Conservation (phyloP, 2,329 filamentous ascomycete species). For the Ophiostoma piceae region DNA sequence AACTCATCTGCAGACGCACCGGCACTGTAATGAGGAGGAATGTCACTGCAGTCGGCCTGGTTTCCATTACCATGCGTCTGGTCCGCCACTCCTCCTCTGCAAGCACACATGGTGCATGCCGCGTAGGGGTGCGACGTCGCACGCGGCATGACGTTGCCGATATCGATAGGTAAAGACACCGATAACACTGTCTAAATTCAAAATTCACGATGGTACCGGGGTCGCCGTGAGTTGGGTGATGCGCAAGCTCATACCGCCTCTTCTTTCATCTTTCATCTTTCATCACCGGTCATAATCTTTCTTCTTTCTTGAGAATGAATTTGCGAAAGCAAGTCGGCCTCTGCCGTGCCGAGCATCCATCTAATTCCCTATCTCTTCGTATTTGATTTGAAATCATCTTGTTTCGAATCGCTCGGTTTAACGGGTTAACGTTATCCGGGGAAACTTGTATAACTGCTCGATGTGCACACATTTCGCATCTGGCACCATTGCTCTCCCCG, state of each 20-base stretch:
- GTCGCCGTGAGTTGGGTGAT: not conserved
- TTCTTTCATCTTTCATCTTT: not conserved
- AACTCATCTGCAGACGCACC: not conserved
- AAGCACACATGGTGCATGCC: not conserved
- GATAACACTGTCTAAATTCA: not conserved
- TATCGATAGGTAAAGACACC: not conserved
- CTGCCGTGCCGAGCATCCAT: not conserved
- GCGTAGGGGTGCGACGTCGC: not conserved
- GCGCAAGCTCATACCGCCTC: not conserved
- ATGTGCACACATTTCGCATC: not conserved
- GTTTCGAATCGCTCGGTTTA: not conserved
- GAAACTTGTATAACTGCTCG: slow-evolving; percentile 14
- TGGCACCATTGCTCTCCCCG: not conserved
- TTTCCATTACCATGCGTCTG: slow-evolving; percentile 7
- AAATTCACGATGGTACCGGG: not conserved
- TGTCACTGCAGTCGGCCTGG: slow-evolving; percentile 3
- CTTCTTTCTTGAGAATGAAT: not conserved
- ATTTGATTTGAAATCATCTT: not conserved
- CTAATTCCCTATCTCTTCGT: not conserved
- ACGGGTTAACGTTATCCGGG: slow-evolving; percentile 4
- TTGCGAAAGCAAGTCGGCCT: too few relatives aligned
- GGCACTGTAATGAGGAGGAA: slow-evolving; percentile 4
- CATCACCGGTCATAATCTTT: too few relatives aligned
- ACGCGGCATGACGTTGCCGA: slow-evolving; percentile 2
- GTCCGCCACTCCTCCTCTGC: not conserved